Base-by-base conservation (phyloP, 2,329 filamentous ascomycete genomes). In the Sarocladiaceae sp. region DNA sequence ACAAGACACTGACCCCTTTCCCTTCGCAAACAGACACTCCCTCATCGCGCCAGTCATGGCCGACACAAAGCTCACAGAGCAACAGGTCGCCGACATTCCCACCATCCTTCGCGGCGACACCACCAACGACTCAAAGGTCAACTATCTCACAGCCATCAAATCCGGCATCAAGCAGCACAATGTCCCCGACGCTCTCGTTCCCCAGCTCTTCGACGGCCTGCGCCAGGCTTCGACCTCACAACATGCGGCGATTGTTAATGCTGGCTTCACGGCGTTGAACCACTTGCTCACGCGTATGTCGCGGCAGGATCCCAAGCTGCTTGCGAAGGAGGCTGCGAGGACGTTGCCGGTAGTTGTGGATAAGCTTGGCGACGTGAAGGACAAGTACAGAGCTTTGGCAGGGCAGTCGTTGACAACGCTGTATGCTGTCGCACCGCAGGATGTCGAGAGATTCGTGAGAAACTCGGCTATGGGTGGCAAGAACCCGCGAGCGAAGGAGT, bases 131-230 rank as follows among this genome's bases (percentile, higher is more conserved):
- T 71, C 77, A 50, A 91, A 91, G 66, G 78, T 90, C 57, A 76
- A 82, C 57, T 79, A 82, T 51, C 82, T 96, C 60, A 88, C 84
- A 54, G 78, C 75, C 62, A 76, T 92, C 70, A 96, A 96, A 71
- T 91, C 88, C 39, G 82, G 84, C 66, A 96, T 96, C 76, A 96
- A 96, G 70, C 91, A 96, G 69, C 87, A 88, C 66, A 91, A 91
- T 73, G 89, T 96, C 42, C 90, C 90, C 55, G 90, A 95, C 58
- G 70, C 71, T 52, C 81, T 78, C 61, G 80, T 95, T 60, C 71
- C 82, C 23, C 76, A 82, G 53, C 82, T 96, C 57, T 95, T 96
- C 70, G 90, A 97, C 55, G 88, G 86, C 57, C 77, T 95, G 62
- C 86, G 87, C 57, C 73, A 84, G 51, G 88, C 90, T 55, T 87